Conservation (phyloP, 305 asterid genomes). For the Fraxinus velutina region DNA sequence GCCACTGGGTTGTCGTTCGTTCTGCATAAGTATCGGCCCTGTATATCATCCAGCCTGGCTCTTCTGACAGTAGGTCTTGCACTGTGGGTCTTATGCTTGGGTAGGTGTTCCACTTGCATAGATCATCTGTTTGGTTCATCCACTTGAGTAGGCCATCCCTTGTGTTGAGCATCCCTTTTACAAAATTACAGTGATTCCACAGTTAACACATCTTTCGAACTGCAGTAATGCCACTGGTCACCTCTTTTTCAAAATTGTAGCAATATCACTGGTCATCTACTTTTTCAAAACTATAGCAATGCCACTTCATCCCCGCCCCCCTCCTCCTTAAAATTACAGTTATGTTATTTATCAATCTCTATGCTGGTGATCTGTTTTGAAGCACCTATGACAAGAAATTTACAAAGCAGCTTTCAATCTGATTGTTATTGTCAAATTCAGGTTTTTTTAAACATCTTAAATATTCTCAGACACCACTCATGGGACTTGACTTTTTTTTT, state of each 20-base stretch:
- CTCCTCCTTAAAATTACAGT: background rate
- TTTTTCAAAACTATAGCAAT: background rate
- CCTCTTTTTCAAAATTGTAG: background rate
- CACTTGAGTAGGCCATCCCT: background rate
- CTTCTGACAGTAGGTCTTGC: background rate
- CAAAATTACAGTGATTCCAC: background rate
- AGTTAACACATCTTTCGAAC: background rate
- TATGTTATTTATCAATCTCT: background rate
- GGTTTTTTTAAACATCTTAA: background rate
- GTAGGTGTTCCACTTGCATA: background rate
- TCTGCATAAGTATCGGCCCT: background rate
- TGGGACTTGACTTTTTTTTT: background rate
- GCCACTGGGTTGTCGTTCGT: too few relatives aligned
- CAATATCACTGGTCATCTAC: background rate
- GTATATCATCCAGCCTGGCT: background rate
- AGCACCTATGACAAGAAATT: background rate
- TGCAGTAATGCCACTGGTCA: background rate
- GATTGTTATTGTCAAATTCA: background rate
- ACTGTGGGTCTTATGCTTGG: background rate
- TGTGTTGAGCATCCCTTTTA: background rate
- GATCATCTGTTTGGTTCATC: background rate
- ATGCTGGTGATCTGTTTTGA: background rate
- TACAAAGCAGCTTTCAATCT: background rate
- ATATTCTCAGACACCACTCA: background rate
- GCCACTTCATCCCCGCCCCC: background rate